These are phyloP conservation scores for Thinopyrum elongatum DNA, from an alignment of 176 grass and related monocot genomes.

Conservation along the genomic window DNA sequence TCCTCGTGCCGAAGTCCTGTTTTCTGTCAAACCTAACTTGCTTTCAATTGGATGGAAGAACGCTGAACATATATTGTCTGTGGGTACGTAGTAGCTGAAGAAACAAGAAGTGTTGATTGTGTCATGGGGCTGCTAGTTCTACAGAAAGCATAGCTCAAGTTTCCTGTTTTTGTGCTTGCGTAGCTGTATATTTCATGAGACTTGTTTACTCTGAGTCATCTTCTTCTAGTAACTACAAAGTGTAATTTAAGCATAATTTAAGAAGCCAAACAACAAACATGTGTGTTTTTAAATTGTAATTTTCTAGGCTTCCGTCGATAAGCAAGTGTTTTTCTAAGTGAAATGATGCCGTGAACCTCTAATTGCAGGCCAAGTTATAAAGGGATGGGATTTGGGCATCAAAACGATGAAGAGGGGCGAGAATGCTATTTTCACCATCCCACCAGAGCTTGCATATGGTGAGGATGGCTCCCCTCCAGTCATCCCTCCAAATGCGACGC, in stretches of 20 bases:
- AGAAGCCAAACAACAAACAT: background rate
- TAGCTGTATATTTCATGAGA: background rate
- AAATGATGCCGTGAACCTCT: background rate
- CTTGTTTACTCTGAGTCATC: background rate
- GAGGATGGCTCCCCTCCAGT: conserved; percentile 69
- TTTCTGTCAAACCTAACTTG: background rate
- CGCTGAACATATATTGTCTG: background rate
- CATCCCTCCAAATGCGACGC: conserved; percentile 69
- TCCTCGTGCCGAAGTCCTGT: background rate
- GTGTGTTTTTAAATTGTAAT: background rate
- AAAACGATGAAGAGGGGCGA: conserved; percentile 95
- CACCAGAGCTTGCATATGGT: conserved; percentile 78
- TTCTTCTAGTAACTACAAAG: background rate
- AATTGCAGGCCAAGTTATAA: conserved; percentile 74
- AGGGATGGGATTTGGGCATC: conserved; percentile 90
- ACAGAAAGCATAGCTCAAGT: background rate
- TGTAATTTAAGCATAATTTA: background rate
- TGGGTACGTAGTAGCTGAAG: background rate
- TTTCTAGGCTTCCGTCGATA: background rate
- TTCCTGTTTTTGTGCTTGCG: background rate
- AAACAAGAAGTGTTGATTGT: background rate
- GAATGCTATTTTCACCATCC: conserved; percentile 84
- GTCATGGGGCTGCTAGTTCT: background rate
- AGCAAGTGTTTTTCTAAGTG: background rate
- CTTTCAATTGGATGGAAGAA: background rate